Conservation (phyloP, 495 filamentous ascomycete genomes). For the Echria macrotheca region DNA sequence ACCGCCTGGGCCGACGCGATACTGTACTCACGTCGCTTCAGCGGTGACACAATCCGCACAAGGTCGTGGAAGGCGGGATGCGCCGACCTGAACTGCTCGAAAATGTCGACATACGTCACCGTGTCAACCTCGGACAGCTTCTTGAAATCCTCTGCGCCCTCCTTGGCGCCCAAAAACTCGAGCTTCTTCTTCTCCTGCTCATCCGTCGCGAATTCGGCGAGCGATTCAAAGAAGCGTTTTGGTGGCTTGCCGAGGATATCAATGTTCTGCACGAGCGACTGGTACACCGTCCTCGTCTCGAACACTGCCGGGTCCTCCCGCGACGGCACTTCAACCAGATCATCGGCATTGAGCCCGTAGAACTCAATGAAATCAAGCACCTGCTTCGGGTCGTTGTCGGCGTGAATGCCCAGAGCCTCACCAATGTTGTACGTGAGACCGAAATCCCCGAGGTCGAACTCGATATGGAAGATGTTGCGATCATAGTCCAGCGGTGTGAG, state of each 20-base stretch:
- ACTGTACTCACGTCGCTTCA: constrained; percentile 96
- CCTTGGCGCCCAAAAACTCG: constrained; percentile 67
- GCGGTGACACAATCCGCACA: constrained; percentile 76
- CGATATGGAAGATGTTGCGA: constrained; percentile 99
- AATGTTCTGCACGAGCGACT: constrained; percentile 86
- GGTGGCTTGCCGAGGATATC: constrained; percentile 96
- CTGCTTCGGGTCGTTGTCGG: constrained; percentile 77
- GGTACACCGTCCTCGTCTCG: constrained; percentile 90
- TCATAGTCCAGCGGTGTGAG: constrained; percentile 87
- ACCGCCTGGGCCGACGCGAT: constrained; percentile 95
- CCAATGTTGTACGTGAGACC: constrained; percentile 94
- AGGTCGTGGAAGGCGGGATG: constrained; percentile 89
- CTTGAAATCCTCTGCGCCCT: constrained; percentile 93
- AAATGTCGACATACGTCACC: constrained; percentile 83
- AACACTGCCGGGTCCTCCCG: constrained; percentile 71
- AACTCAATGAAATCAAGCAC: constrained; percentile 81
- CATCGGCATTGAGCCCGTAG: constrained; percentile 76
- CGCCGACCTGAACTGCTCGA: constrained; percentile 82
- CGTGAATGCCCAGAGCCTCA: constrained; percentile 95
- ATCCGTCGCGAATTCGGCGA: constrained; percentile 81
- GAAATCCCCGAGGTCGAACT: constrained; percentile 88
- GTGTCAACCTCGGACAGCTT: constrained; percentile 89
- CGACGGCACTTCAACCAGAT: constrained; percentile 83
- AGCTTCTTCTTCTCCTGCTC: constrained; percentile 77
- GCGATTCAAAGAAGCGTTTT: constrained; percentile 92